Evolutionary conservation across 192 early-diverging fungal species (phyloP), one percentile per base, ranked within the genome.

Genomic region (Dimargaris verticillata): DNA sequence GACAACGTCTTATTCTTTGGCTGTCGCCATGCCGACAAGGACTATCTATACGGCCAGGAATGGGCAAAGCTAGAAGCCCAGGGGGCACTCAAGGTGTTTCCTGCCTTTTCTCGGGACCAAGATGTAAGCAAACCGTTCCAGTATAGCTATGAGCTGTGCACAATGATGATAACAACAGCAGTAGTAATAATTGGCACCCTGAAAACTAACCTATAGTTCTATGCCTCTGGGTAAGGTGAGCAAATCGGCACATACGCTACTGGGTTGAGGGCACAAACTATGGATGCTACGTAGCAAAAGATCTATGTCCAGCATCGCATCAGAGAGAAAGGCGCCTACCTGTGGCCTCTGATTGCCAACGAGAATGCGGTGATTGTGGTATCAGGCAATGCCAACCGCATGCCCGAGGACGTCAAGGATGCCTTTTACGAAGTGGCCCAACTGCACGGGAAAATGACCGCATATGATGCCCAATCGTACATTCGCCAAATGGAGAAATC

Each of bases 71-170:
- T 83, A 64, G 70, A 60, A 5, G 43, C 44, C 0, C 61, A 78
- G 0, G 78, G 79, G 0, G 43, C 63, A 45, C 70, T 99, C 43
- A 66, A 66, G 45, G 62, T 89, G 38, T 78, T 80, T 58, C 74
- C 82, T 14, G 95, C 95, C 0, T 93, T 88, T 65, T 99, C 95
- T 28, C 72, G 92, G 50, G 93, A 95, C 68, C 83, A 86, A 67
- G 77, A 24, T 48, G 47, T 48, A 48, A 48, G 47, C 11, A 22
- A 48, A 48, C 72, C 50, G 44, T 25, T 38, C 33, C 2, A 38
- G 33, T 2, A 38, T 7, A 38, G 2, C 33, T 38, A 38, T 38
- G 3, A 38, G 33, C 33, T 38, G 33, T 7, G 2, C 33, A 38
- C 33, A 38, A 7, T 7, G 7, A 7, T 38, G 7, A 7, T 7